Percentiles rank a stretch among this genome's conserved stretches.
Conservation (phyloP, 208 protist genomes). For the Crithidia expoeki region DNA sequence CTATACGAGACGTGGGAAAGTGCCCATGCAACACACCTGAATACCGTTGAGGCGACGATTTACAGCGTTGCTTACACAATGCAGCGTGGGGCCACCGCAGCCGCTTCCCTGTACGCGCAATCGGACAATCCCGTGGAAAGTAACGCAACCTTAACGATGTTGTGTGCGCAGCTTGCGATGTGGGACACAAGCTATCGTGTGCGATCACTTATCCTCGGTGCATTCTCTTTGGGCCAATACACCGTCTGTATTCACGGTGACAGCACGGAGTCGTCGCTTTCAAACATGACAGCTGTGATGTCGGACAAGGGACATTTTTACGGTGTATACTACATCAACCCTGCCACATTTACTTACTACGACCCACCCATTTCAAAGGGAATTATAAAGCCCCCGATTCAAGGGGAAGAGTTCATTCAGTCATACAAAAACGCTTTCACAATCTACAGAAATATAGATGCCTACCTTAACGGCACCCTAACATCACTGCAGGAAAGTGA, state of each 20-base stretch:
- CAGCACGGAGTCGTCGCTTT: neutral
- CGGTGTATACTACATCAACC: slow-evolving; percentile 1
- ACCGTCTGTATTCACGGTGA: neutral
- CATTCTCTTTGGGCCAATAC: neutral
- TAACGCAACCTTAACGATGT: slow-evolving; percentile 7
- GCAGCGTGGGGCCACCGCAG: neutral
- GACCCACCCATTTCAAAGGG: neutral
- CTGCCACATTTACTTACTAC: neutral
- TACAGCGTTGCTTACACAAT: neutral
- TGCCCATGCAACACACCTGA: neutral
- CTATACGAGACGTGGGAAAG: neutral
- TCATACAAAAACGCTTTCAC: too few relatives aligned
- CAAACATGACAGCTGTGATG: neutral
- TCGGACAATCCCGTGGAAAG: neutral
- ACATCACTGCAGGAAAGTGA: too few relatives aligned
- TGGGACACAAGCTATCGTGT: neutral
- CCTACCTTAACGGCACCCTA: too few relatives aligned
- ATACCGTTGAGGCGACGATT: neutral
- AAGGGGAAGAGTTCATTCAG: too few relatives aligned
- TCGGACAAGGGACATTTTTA: neutral
- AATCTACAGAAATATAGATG: too few relatives aligned
- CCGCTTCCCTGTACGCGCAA: slow-evolving; percentile 2
- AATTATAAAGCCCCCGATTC: neutral
- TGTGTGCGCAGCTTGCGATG: neutral
- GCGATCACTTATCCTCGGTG: neutral